Percentiles rank a stretch among this genome's conserved stretches.
These are phyloP conservation scores for Coemansia sp. DNA, from an alignment of 371 early-diverging fungal species.

Conservation along the genomic window DNA sequence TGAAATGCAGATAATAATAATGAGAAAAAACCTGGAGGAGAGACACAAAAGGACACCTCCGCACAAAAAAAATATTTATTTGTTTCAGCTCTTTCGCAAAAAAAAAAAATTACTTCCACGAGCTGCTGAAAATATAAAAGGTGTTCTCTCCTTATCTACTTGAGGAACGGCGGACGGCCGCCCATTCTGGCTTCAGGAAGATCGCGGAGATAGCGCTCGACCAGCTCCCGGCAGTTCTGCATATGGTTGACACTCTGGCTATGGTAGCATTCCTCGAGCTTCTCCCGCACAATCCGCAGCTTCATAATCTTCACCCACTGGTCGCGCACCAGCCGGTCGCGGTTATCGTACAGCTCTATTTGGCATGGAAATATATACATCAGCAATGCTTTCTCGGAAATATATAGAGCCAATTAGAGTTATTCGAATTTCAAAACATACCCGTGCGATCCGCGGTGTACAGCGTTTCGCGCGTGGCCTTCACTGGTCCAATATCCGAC, in stretches of 20 bases:
- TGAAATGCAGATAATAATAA: background rate
- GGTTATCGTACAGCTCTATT: constrained; percentile 71
- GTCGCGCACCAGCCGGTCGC: constrained; percentile 74
- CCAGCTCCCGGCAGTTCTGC: constrained; percentile 67
- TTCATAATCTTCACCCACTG: constrained; percentile 86
- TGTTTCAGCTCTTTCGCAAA: background rate
- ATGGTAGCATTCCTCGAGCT: constrained; percentile 74
- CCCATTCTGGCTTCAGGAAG: constrained; percentile 46
- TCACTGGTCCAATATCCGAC: constrained; percentile 27
- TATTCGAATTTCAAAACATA: constrained; percentile 12
- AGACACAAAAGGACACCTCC: background rate
- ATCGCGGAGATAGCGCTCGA: constrained; percentile 55
- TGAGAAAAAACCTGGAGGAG: background rate
- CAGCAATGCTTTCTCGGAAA: background rate
- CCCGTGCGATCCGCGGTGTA: constrained; percentile 52
- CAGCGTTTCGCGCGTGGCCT: constrained; percentile 50
- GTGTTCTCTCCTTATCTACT: background rate
- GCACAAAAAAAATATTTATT: background rate
- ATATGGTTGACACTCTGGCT: constrained; percentile 84
- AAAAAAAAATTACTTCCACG: background rate
- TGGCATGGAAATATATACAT: background rate
- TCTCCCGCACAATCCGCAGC: constrained; percentile 71
- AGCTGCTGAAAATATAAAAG: background rate
- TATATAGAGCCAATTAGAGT: no score
- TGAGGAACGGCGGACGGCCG: constrained; percentile 40